Percentiles rank a stretch among this genome's conserved stretches.
phyloP scores from a whole-genome alignment of 257 asterid genomes.

The Fraxinus anomala region DNA sequence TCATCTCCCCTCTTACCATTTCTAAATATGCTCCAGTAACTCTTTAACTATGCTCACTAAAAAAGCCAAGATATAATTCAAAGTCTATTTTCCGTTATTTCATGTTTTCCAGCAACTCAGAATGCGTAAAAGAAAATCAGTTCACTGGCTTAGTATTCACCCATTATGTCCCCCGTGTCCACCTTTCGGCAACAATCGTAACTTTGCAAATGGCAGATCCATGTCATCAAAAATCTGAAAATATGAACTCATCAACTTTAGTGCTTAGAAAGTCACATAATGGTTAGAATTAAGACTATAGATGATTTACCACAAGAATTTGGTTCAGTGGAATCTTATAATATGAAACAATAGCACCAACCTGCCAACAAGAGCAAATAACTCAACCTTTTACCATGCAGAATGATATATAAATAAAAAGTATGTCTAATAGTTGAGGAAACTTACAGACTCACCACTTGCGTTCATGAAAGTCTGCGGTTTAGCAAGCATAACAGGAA shows the following conservation, averaged over 20 bases:
- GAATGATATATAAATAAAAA: constrained; percentile 10
- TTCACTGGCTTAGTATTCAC: constrained; percentile 39
- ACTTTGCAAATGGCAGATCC: constrained; percentile 90
- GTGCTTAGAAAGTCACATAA: constrained; percentile 15
- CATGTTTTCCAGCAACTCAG: neutral
- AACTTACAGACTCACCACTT: constrained; percentile 99
- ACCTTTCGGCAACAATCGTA: constrained; percentile 90
- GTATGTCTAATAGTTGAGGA: constrained; percentile 32
- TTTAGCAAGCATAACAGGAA: constrained; percentile 90
- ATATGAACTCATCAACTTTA: constrained; percentile 8
- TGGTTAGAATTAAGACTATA: constrained; percentile 6
- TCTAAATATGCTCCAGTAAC: neutral
- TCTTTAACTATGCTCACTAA: neutral
- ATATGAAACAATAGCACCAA: constrained; percentile 86
- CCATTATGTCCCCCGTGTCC: constrained; percentile 99
- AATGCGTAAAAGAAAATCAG: constrained; percentile 16
- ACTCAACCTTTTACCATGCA: constrained; percentile 26
- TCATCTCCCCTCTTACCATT: neutral
- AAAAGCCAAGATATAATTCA: neutral
- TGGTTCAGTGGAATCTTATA: constrained; percentile 87
- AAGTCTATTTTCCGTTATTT: neutral
- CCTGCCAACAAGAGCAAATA: constrained; percentile 47
- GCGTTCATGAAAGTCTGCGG: constrained; percentile 98
- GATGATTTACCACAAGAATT: constrained; percentile 82
- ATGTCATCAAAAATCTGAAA: constrained; percentile 85